Base-by-base conservation (phyloP, 768 basidiomycete genomes). In the Calocybe indica region DNA sequence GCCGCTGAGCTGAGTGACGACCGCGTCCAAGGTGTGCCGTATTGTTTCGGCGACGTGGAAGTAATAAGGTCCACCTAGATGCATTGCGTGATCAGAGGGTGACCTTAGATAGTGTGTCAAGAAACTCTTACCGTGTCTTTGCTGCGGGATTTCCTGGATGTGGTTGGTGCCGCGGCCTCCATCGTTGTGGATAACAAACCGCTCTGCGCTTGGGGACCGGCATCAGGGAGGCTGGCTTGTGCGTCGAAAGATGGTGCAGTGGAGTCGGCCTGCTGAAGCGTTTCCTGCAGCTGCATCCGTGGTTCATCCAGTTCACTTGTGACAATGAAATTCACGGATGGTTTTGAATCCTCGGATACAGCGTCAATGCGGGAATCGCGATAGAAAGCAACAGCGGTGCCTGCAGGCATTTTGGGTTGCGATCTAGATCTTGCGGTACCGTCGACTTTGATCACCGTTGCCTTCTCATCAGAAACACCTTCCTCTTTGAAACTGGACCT, bases 381-480 rank as follows among this genome's bases (percentile, higher is more conserved):
- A 62, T 83, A 83, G 64, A 87, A 86, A 33, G 82, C 86, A 46
- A 89, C 82, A 37, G 74, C 76, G 40, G 83, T 80, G 14, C 85
- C 86, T 45, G 68, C 78, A 42, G 85, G 85, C 75, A 87, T 78
- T 61, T 82, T 88, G 5, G 81, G 82, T 52, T 82, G 78, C n/a
- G 73, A 63, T 58, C 79, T 74, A 6, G 71, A 56, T 43, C 78
- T 79, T 33, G 65, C 52, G 22, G 22, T 22, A 22, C 22, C 22
- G 22, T 22, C 22, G 22, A 22, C 22, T 22, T 22, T 22, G 22
- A 22, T 22, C 22, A 22, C 22, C 30, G 31, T 34, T 12, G 31
- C 7, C 28, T 43, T 43, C 12, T 11, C 15, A n/a, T 43, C n/a
- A 32, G 42, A n/a, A 7, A 7, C 15, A 11, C n/a, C 31, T 13